Evolutionary conservation across 768 basidiomycete species (phyloP), one percentile per base, ranked within the genome.

Genomic region (Lanmaoa rubissima): DNA sequence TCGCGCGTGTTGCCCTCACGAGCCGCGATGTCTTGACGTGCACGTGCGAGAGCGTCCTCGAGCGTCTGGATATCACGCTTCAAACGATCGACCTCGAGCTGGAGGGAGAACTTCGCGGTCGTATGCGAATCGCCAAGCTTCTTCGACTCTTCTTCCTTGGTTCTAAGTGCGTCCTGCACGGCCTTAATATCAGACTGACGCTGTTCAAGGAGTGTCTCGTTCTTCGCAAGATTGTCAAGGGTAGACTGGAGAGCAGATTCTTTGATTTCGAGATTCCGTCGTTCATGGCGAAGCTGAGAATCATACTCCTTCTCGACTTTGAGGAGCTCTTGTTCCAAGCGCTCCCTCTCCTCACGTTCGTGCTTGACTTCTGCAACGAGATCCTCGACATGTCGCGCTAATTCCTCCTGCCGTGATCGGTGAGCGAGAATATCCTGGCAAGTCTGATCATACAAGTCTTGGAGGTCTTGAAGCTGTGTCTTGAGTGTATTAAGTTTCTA

Each of bases 1-100:
- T 92, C 87, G 17, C 90, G 79, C 26, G 78, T 74, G 61, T 80
- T 80, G 19, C 75, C 79, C 57, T 94, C 92, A 47, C 80, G 78
- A 47, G 86, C 82, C 14, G 83, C 81, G 7, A 92, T 70, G 40
- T 94, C 92, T 57, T 82, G 79, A 53, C 87, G 77, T 5, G 87
- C 82, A 35, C 89, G 82, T 21, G 80, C 72, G 5, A 96, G 76
- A 51, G 96, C 92, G 59, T 88, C 86, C 64, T 96, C 90, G 2
- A 88, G 77, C 4, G 90, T 77, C 60, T 87, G 86, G 40, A 97
- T 65, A 66, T 99, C 96, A 31, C 94, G 81, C 69, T 87, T 87
- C 48, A 94, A 74, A 3, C 93, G 76, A 60, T 98, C 96, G 1
- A 90, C 78, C 71, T 99, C 95, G 19, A 98, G 81, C 69, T 97